Base-by-base conservation (phyloP, 2,329 filamentous ascomycete genomes). In the Cordyceps cateniannulata region DNA sequence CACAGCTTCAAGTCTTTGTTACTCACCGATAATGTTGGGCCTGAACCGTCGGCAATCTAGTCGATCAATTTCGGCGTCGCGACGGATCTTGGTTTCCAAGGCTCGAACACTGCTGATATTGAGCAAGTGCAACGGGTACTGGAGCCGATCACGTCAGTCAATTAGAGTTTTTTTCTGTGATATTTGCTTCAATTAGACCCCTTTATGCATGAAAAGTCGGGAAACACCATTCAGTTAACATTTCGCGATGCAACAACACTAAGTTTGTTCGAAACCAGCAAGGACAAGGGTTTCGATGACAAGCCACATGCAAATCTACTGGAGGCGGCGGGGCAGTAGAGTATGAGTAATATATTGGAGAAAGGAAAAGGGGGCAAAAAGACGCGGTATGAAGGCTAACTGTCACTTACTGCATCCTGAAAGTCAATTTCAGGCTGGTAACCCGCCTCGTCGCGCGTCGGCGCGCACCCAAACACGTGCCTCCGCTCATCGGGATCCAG, bases 121-220 rank as follows among this genome's bases (percentile, higher is more conserved):
- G 56, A 90, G 73, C 47, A 92, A 73, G 65, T 90, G 85, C 18
- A 92, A 75, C 1, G 89, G 87, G 69, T 89, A 91, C 83, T 88
- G 20, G 24, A 16, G 7, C 40, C 14, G 14, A 27, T 16, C 27
- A 51, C 47, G 45, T 58, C 42, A 56, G 53, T 56, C 25, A 16
- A 16, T 35, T 29, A 50, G 22, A 44, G 14, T 44, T 59, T 51
- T 14, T 12, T n/a, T n/a, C n/a, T n/a, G n/a, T n/a, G n/a, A n/a
- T n/a, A n/a, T n/a, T n/a, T n/a, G n/a, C n/a, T n/a, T n/a, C n/a
- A n/a, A n/a, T n/a, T n/a, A n/a, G n/a, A n/a, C n/a, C n/a, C n/a
- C n/a, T n/a, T n/a, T n/a, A n/a, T n/a, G n/a, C n/a, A n/a, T n/a
- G n/a, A n/a, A n/a, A n/a, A n/a, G n/a, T n/a, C n/a, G n/a, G n/a